Conservation (phyloP, 768 basidiomycete species). For the Obba rivulosa region DNA sequence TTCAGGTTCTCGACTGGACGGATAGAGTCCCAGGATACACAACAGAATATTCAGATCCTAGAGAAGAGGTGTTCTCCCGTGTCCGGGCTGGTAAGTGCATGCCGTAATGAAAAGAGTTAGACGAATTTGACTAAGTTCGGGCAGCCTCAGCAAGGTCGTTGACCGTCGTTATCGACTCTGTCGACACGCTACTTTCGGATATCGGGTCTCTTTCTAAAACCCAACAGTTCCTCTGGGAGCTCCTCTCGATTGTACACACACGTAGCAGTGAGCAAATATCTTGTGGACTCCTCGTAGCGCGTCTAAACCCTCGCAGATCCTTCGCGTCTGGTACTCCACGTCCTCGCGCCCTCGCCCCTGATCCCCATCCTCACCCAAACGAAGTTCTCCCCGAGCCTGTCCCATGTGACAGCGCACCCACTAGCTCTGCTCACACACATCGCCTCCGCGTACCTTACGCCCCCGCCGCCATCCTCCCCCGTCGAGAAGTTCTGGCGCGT, state of each 20-base stretch:
- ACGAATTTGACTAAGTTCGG: not conserved
- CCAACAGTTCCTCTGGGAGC: slow-evolving; percentile 44
- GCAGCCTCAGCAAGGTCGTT: slow-evolving; percentile 43
- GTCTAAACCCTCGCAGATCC: slow-evolving; percentile 29
- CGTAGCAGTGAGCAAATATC: slow-evolving; percentile 41
- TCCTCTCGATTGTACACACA: slow-evolving; percentile 39
- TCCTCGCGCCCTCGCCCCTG: slow-evolving; percentile 42
- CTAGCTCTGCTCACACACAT: slow-evolving; percentile 64
- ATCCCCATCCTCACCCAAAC: slow-evolving; percentile 54
- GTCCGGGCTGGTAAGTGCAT: not conserved
- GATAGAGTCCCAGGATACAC: slow-evolving; percentile 49
- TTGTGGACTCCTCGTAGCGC: not conserved
- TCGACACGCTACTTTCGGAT: slow-evolving; percentile 61
- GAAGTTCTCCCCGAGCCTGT: slow-evolving; percentile 57
- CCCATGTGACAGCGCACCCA: slow-evolving; percentile 65
- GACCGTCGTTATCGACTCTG: slow-evolving; percentile 65
- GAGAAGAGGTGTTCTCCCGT: slow-evolving; percentile 17
- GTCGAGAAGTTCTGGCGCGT: slow-evolving; percentile 77
- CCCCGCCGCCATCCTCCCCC: slow-evolving; percentile 58
- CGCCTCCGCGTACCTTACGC: slow-evolving; percentile 62
- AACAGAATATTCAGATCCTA: slow-evolving; percentile 27
- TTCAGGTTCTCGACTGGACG: slow-evolving; percentile 47
- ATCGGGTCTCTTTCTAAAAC: slow-evolving; percentile 47
- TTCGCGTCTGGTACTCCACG: slow-evolving; percentile 59
- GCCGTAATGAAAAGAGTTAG: no score